These are phyloP conservation scores for Steccherinum ochraceum DNA, from an alignment of 768 basidiomycete genomes.

Conservation along the genomic window DNA sequence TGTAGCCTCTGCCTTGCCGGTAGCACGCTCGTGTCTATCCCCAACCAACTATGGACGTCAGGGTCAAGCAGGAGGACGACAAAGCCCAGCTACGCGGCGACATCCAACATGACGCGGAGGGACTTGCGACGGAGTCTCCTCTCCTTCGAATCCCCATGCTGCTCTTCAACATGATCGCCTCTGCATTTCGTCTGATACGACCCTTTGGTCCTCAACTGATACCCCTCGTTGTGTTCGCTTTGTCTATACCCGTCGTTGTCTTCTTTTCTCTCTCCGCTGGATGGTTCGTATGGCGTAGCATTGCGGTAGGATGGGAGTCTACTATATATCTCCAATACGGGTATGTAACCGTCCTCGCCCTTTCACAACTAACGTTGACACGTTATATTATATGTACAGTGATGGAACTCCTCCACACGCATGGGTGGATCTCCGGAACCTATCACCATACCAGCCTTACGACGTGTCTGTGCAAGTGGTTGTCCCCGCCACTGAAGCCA, in stretches of 20 bases:
- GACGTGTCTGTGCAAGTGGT: slow-evolving; percentile 62
- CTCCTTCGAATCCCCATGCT: slow-evolving; percentile 14
- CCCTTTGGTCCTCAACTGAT: slow-evolving; percentile 57
- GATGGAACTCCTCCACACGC: slow-evolving; percentile 65
- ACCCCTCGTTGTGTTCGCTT: slow-evolving; percentile 54
- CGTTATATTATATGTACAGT: slow-evolving; percentile 29
- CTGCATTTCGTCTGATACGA: slow-evolving; percentile 32
- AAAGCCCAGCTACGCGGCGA: background rate
- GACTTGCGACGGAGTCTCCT: background rate
- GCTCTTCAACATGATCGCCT: slow-evolving; percentile 18
- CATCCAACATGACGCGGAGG: background rate
- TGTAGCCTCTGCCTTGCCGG: background rate
- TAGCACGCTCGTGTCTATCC: background rate
- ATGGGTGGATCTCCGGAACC: slow-evolving; percentile 38
- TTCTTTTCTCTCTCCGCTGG: slow-evolving; percentile 63
- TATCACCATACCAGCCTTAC: slow-evolving; percentile 64
- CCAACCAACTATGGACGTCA: background rate
- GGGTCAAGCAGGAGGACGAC: background rate
- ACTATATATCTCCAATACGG: slow-evolving; percentile 76
- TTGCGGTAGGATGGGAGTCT: slow-evolving; percentile 65
- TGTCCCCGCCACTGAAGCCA: slow-evolving; percentile 61
- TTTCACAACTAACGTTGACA: background rate
- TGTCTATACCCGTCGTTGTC: slow-evolving; percentile 57
- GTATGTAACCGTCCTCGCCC: slow-evolving; percentile 35
- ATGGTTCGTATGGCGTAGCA: slow-evolving; percentile 66